Base-by-base conservation (phyloP, 2,329 filamentous ascomycete genomes). In the Colletotrichum abscissum region DNA sequence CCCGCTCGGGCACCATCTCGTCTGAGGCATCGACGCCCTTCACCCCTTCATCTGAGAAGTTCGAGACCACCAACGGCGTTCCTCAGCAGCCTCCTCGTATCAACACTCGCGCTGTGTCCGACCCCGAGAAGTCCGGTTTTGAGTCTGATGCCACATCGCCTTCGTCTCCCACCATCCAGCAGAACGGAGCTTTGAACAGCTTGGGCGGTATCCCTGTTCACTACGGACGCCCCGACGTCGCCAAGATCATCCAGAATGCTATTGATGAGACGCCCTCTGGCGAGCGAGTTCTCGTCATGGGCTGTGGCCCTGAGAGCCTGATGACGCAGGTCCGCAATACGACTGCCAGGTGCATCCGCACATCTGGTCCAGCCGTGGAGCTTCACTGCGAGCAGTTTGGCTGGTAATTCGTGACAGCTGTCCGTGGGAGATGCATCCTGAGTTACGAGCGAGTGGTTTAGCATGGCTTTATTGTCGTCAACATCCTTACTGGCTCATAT, bases 381-480 rank as follows among this genome's bases (percentile, higher is more conserved):
- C 78, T 88, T 16, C 86, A 88, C 78, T 85, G 84, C 65, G 87
- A 88, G 78, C 80, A 84, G 56, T 87, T 87, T 77, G 84, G 81
- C 5, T 86, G 84, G 84, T 86, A 74, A 78, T 28, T 42, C 8
- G 9, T 22, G 7, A 19, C 3, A 42, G 22, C 5, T 5, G 14
- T 22, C 19, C 63, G 28, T 57, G 46, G 8, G 7, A 11, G 22
- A 42, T 26, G 52, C 14, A 5, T 28, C 22, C 11, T 66, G 8
- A n/a, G 42, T 30, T n/a, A 30, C 16, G 12, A n/a, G 14, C 24
- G 14, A 4, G 35, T 5, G 9, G 1, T 2, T 24, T 14, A n/a
- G n/a, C n/a, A n/a, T 22, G 22, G 3, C 3, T 42, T 55, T 55
- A 3, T 24, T n/a, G 14, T 42, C 42, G 6, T 42, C 19, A 19